phyloP scores from a whole-genome alignment of 805 yeast species.

The Suhomyces sp. region DNA sequence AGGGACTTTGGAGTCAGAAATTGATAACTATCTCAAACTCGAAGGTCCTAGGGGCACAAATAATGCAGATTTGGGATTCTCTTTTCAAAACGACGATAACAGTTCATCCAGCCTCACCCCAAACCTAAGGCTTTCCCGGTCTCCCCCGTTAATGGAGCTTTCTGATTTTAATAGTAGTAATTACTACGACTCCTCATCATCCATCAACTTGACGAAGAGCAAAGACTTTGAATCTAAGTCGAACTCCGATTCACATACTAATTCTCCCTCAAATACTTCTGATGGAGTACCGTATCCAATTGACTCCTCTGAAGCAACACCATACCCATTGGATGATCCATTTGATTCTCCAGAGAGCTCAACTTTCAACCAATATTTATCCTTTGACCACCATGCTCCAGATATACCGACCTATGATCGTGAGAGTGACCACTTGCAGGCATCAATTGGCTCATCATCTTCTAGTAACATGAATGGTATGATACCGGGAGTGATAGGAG shows the following conservation, averaged over 20 bases:
- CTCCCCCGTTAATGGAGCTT: constrained; percentile 7
- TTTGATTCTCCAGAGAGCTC: constrained; percentile 1
- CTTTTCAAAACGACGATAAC: background rate
- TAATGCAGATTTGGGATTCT: background rate
- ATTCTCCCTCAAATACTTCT: background rate
- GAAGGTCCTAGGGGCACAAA: constrained; percentile 7
- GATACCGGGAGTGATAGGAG: no score
- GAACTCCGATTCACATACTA: background rate
- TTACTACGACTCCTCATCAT: constrained; percentile 1
- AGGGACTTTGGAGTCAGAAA: constrained; percentile 23
- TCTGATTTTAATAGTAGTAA: constrained; percentile 3
- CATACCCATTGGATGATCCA: constrained; percentile 17
- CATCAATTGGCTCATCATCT: background rate
- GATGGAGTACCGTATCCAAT: background rate
- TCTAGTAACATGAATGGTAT: background rate
- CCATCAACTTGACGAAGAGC: background rate
- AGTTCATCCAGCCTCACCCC: constrained; percentile 3
- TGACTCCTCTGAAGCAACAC: constrained; percentile 2
- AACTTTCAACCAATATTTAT: background rate
- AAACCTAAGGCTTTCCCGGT: constrained; percentile 3
- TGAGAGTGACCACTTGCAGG: background rate
- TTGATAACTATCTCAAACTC: constrained; percentile 18
- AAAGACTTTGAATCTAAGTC: no score
- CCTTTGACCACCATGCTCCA: constrained; percentile 1
- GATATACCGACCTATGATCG: constrained; percentile 1